Evolutionary conservation across 805 yeast species (phyloP).

Genomic region (Wilhelminamyces savonicus): DNA sequence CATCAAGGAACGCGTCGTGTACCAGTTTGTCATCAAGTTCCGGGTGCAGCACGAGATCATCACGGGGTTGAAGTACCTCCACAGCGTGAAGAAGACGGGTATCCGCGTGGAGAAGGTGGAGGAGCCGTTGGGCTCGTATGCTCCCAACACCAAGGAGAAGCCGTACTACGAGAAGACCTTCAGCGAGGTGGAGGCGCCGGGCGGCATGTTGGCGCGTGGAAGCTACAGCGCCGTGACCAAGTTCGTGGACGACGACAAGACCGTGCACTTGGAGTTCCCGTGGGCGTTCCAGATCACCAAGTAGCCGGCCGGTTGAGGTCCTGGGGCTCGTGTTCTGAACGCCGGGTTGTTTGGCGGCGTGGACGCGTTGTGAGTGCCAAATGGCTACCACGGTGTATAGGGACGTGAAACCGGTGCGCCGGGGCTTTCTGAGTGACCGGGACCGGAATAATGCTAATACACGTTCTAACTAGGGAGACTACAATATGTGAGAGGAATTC

Average conservation of each 20-base stretch:
- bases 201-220: constrained; percentile 86
- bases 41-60: constrained; percentile 86
- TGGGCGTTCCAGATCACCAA: constrained; percentile 86
- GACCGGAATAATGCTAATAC: no score
- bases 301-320: no score
- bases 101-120: constrained; percentile 80
- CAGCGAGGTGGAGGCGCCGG: constrained; percentile 75
- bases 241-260: constrained; percentile 82
- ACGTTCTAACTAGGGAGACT: no score
- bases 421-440: no score
- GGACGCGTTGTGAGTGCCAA: no score
- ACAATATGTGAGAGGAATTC: no score
- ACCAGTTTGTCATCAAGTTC: constrained; percentile 68
- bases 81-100: constrained; percentile 79
- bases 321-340: no score
- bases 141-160: constrained; percentile 78
- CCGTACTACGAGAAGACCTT: constrained; percentile 63
- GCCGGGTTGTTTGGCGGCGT: no score
- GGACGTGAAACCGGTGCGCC: no score
- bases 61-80: constrained; percentile 84
- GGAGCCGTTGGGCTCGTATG: constrained; percentile 85
- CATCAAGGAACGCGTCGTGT: constrained; percentile 73
- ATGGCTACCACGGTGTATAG: no score
- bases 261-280: constrained; percentile 63
- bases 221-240: constrained; percentile 73